Percentiles rank a stretch among this genome's conserved stretches.
Conservation (phyloP, 129 eudicot genomes). For the Calendula officinalis region DNA sequence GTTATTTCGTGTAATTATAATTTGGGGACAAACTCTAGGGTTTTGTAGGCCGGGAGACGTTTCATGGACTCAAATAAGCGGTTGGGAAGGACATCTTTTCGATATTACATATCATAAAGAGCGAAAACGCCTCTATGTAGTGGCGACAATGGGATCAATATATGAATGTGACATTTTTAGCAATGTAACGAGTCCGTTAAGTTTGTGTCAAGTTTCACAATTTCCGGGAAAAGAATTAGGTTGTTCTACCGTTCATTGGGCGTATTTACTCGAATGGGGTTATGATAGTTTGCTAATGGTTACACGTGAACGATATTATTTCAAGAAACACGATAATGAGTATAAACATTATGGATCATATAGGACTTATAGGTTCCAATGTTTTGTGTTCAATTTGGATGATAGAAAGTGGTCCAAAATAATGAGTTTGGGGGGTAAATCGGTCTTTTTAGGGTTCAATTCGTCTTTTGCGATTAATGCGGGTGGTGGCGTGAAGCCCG, state of each 20-base stretch:
- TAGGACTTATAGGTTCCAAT: constrained; percentile 16
- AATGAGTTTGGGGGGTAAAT: constrained; percentile 22
- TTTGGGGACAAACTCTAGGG: constrained; percentile 32
- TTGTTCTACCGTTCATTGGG: constrained; percentile 2
- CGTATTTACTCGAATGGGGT: constrained; percentile 31
- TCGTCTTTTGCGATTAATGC: constrained; percentile 21
- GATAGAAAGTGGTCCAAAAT: constrained; percentile 26
- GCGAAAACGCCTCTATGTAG: constrained; percentile 25
- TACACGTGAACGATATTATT: constrained; percentile 25
- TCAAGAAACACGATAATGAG: constrained; percentile 14
- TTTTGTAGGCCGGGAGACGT: constrained; percentile 18
- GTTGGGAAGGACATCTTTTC: constrained; percentile 22
- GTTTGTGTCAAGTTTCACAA: constrained; percentile 7
- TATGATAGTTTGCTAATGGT: constrained; percentile 24
- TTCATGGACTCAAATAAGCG: constrained; percentile 21
- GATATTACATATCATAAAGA: constrained; percentile 17
- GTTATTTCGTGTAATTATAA: constrained; percentile 26
- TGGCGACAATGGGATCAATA: constrained; percentile 19
- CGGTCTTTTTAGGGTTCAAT: constrained; percentile 29
- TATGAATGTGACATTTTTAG: constrained; percentile 21
- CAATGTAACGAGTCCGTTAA: background rate
- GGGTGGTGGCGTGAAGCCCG: constrained; percentile 18
- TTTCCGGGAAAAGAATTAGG: constrained; percentile 19
- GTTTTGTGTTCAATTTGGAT: constrained; percentile 22
- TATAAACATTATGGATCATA: constrained; percentile 18